These are phyloP conservation scores for Zygosaccharomyces pseudorouxii DNA, from an alignment of 805 yeast genomes.

Conservation along the genomic window DNA sequence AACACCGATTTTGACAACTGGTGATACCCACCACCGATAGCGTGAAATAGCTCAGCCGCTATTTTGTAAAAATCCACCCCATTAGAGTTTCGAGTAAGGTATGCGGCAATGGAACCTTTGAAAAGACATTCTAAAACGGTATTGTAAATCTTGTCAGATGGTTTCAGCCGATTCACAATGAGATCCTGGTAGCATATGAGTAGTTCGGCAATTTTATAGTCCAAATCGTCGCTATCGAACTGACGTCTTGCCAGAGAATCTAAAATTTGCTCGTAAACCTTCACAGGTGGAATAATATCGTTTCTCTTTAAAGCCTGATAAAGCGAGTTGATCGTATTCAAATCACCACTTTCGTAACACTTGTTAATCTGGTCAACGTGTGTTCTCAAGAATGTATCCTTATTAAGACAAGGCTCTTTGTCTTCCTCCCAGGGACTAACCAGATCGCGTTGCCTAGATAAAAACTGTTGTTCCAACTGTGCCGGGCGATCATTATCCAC, in stretches of 20 bases:
- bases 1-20: slow-evolving; percentile 41
- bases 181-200: slow-evolving; percentile 67
- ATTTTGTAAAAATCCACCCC: slow-evolving; percentile 47
- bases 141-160: slow-evolving; percentile 51
- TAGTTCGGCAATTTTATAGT: slow-evolving; percentile 56
- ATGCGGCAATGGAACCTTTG: slow-evolving; percentile 44
- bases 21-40: slow-evolving; percentile 40
- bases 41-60: slow-evolving; percentile 45
- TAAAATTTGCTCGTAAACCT: slow-evolving; percentile 50
- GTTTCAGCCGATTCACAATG: slow-evolving; percentile 50
- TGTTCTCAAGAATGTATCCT: slow-evolving; percentile 30
- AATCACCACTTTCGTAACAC: slow-evolving; percentile 28
- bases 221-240: slow-evolving; percentile 49
- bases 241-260: slow-evolving; percentile 49
- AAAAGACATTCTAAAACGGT: slow-evolving; percentile 48
- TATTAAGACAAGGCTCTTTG: slow-evolving; percentile 30
- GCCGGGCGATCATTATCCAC: background rate
- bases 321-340: slow-evolving; percentile 36
- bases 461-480: background rate
- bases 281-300: slow-evolving; percentile 45
- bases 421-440: slow-evolving; percentile 32
- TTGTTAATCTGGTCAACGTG: slow-evolving; percentile 32
- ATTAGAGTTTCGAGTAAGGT: slow-evolving; percentile 35
- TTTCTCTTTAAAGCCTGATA: slow-evolving; percentile 41
- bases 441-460: background rate